Evolutionary conservation across 345 rosid species (phyloP).

Genomic region (Eucalyptus cloeziana): DNA sequence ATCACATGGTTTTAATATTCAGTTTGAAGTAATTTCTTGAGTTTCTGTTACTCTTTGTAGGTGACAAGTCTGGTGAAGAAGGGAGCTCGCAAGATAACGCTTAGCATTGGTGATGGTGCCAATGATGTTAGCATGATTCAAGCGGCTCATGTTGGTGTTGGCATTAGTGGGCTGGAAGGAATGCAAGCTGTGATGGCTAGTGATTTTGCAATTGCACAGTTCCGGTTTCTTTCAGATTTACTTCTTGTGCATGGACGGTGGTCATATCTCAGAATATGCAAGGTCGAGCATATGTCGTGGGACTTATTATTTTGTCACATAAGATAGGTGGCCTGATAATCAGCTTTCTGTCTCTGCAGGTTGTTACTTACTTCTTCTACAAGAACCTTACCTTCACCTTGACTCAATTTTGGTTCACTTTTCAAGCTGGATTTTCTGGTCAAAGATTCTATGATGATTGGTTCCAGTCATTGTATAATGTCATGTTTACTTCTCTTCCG

Average conservation of each 20-base stretch:
- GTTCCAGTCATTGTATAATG: slow-evolving; percentile 97
- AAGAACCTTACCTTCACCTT: slow-evolving; percentile 95
- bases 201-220: slow-evolving; percentile 99
- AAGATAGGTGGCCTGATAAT: neutral
- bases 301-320: neutral
- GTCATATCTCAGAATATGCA: slow-evolving; percentile 98
- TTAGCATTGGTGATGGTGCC: slow-evolving; percentile 99
- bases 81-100: slow-evolving; percentile 94
- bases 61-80: slow-evolving; percentile 94
- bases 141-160: slow-evolving; percentile 98
- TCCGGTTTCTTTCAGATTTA: slow-evolving; percentile 84
- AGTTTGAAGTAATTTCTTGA: neutral
- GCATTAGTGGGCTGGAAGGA: slow-evolving; percentile 98
- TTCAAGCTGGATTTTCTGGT: slow-evolving; percentile 96
- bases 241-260: slow-evolving; percentile 99
- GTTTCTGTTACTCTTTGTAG: slow-evolving; percentile 17
- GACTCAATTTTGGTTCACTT: slow-evolving; percentile 99
- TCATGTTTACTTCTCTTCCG: slow-evolving; percentile 85
- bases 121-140: slow-evolving; percentile 99
- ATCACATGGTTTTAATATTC: neutral
- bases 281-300: slow-evolving; percentile 20
- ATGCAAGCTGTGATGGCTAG: slow-evolving; percentile 99
- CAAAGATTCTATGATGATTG: slow-evolving; percentile 99
- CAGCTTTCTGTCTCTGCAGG: slow-evolving; percentile 42
- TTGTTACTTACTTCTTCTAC: slow-evolving; percentile 96